Evolutionary conservation across 2,329 filamentous ascomycete genomes (phyloP).

Genomic region (Fusarium illudens): DNA sequence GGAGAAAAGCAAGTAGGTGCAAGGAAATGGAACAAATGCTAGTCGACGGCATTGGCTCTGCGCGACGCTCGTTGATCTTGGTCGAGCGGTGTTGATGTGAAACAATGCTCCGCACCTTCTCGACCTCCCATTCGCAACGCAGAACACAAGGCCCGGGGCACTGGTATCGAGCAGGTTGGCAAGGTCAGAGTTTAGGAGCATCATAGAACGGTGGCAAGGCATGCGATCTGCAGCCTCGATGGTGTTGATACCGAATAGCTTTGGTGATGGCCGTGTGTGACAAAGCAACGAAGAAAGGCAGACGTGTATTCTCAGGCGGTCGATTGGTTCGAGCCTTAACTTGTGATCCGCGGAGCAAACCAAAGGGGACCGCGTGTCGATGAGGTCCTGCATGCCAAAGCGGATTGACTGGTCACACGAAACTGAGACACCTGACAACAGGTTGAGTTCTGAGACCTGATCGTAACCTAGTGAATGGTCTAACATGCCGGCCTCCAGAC

Average conservation of each 20-base stretch:
- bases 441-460: not conserved
- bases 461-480: not conserved
- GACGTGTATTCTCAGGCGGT: not conserved
- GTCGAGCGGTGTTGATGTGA: not conserved
- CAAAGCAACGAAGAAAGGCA: not conserved
- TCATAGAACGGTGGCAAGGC: not conserved
- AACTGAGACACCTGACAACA: slow-evolving; percentile 6
- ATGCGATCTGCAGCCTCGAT: not conserved
- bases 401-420: not conserved
- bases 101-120: not conserved
- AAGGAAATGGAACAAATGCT: not conserved
- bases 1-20: not conserved
- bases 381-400: not conserved
- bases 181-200: not conserved
- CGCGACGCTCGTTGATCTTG: not conserved
- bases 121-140: not conserved
- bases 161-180: not conserved
- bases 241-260: not conserved
- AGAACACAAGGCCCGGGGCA: not conserved
- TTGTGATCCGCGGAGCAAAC: not conserved
- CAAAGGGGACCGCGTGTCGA: slow-evolving; percentile 11
- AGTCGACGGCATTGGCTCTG: not conserved
- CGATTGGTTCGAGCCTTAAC: not conserved
- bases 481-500: not conserved
- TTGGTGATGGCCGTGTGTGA: not conserved